Percentiles rank a stretch among this genome's conserved stretches.
Conservation (phyloP, 2,329 filamentous ascomycete genomes). For the Talaromyces marneffei region DNA sequence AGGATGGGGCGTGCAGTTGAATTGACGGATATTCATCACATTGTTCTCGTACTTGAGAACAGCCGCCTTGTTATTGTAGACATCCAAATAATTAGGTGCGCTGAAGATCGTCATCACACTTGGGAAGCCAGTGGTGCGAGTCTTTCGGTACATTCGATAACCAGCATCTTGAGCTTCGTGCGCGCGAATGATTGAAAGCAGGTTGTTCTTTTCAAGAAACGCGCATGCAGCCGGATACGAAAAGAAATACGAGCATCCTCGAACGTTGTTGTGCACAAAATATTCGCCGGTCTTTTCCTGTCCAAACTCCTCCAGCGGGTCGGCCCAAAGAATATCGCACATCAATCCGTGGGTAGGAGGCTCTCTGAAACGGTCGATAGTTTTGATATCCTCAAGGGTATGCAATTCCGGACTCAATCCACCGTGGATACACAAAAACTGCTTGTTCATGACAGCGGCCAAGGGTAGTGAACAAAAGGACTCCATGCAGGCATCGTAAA, state of each 20-base stretch:
- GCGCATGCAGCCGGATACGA: conserved; percentile 95
- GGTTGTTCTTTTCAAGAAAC: conserved; percentile 97
- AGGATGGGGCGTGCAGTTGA: conserved; percentile 98
- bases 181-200: conserved; percentile 92
- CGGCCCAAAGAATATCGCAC: conserved; percentile 99
- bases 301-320: conserved; percentile 95
- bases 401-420: conserved; percentile 93
- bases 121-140: conserved; percentile 92
- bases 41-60: conserved; percentile 99
- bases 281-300: conserved; percentile 98
- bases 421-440: conserved; percentile 97
- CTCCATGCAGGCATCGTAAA: conserved; percentile 98
- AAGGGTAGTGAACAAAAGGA: conserved; percentile 92
- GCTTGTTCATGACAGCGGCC: conserved; percentile 99
- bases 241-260: conserved; percentile 99
- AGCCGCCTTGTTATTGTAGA: conserved; percentile 99
- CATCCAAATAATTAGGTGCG: conserved; percentile 95
- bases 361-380: conserved; percentile 93
- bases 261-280: conserved; percentile 96
- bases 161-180: conserved; percentile 98
- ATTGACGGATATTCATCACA: conserved; percentile 99
- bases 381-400: conserved; percentile 89
- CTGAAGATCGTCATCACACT: conserved; percentile 99
- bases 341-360: conserved; percentile 95
- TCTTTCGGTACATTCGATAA: conserved; percentile 99